A percentile compares a stretch with the other conserved stretches of the same genome.
These are phyloP conservation scores for Diaporthe sp. DNA, from an alignment of 2,329 filamentous ascomycete genomes.

Conservation along the genomic window DNA sequence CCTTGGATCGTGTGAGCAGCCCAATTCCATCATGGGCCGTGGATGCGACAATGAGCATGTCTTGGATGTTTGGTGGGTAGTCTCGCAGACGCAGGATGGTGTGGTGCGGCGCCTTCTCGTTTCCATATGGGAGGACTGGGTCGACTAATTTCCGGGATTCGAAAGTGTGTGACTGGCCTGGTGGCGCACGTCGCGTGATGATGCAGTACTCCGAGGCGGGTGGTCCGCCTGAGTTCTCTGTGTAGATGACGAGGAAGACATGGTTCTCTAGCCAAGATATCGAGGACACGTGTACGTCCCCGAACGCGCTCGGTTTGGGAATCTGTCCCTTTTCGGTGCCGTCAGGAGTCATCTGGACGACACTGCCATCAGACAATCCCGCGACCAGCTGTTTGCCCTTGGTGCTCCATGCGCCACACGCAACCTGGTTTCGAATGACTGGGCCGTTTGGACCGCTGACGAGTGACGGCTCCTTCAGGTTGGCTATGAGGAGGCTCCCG, in stretches of 20 bases:
- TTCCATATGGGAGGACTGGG: slow-evolving; percentile 79
- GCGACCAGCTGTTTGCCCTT: slow-evolving; percentile 94
- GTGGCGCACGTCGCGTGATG: slow-evolving; percentile 75
- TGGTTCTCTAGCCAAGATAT: slow-evolving; percentile 92
- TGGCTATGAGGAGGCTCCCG: slow-evolving; percentile 87
- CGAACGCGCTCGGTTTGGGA: slow-evolving; percentile 79
- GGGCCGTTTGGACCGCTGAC: slow-evolving; percentile 70
- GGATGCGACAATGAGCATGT: slow-evolving; percentile 85
- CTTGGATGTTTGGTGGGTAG: slow-evolving; percentile 84
- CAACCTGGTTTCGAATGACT: slow-evolving; percentile 80
- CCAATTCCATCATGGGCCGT: slow-evolving; percentile 85
- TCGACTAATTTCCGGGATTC: slow-evolving; percentile 81
- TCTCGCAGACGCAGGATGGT: slow-evolving; percentile 82
- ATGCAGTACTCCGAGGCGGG: slow-evolving; percentile 83
- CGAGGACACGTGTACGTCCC: slow-evolving; percentile 80
- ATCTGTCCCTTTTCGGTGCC: slow-evolving; percentile 84
- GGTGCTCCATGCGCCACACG: slow-evolving; percentile 90
- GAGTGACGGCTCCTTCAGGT: slow-evolving; percentile 77
- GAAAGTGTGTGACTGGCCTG: slow-evolving; percentile 64
- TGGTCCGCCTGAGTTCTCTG: slow-evolving; percentile 69
- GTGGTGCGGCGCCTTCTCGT: slow-evolving; percentile 79
- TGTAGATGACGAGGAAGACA: slow-evolving; percentile 85
- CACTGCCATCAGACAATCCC: slow-evolving; percentile 84
- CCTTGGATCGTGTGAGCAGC: slow-evolving; percentile 80
- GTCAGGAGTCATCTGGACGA: slow-evolving; percentile 85